These are phyloP conservation scores for Nevesoporus exiguus DNA, from an alignment of 768 basidiomycete species.

Conservation along the genomic window DNA sequence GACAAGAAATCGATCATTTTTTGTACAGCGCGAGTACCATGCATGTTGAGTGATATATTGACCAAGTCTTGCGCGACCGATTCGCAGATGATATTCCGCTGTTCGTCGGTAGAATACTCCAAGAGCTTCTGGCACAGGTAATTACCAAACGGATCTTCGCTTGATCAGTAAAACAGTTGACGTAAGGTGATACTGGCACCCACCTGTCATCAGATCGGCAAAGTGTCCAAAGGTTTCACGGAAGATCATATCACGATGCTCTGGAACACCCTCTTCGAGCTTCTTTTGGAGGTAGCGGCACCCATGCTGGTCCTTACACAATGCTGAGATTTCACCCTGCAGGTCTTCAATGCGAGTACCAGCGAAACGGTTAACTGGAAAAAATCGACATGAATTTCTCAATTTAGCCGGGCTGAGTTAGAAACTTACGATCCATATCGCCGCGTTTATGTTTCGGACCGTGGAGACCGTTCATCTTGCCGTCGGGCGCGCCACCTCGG, in stretches of 20 bases:
- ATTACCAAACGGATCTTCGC: constrained; percentile 93
- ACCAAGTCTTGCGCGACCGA: constrained; percentile 97
- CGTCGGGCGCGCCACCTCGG: constrained; percentile 54
- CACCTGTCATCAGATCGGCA: constrained; percentile 96
- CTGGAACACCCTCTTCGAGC: constrained; percentile 90
- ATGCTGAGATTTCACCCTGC: constrained; percentile 85
- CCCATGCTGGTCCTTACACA: constrained; percentile 99
- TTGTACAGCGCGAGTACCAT: constrained; percentile 98
- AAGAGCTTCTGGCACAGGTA: constrained; percentile 98
- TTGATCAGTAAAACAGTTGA: not conserved
- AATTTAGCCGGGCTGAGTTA: not conserved
- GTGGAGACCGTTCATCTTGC: constrained; percentile 87
- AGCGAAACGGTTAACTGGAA: constrained; percentile 89
- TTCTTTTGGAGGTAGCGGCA: constrained; percentile 99
- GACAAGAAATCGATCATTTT: constrained; percentile 99
- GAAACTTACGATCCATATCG: constrained; percentile 86
- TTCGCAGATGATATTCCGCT: constrained; percentile 94
- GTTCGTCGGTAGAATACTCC: constrained; percentile 96
- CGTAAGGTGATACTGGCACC: constrained; percentile 18
- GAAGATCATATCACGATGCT: constrained; percentile 99
- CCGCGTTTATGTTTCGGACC: constrained; percentile 95
- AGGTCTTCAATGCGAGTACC: constrained; percentile 95
- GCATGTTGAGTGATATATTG: constrained; percentile 98
- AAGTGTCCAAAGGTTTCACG: constrained; percentile 97
- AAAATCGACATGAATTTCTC: not conserved